Percentiles rank a stretch among this genome's conserved stretches.
Evolutionary conservation across 106 monocot species (phyloP).

Genomic region (Hemerocallis citrina): DNA sequence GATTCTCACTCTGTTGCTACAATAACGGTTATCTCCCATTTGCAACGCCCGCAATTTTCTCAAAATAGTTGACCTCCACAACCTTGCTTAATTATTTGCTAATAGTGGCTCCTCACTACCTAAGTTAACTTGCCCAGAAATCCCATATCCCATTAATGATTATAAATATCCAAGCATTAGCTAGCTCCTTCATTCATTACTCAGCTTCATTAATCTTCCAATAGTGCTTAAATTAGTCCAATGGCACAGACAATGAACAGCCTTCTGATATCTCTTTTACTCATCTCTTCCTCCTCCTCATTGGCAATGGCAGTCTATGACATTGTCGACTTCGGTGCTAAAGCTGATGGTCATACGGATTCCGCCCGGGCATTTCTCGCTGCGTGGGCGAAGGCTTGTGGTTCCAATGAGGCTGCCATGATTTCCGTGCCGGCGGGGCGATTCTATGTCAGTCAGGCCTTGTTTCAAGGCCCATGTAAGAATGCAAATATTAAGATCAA

Average conservation of each 20-base stretch:
- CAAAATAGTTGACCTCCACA: no score
- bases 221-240: not conserved
- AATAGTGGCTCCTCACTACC: no score
- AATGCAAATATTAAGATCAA: conserved; percentile 3
- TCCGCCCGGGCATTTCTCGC: conserved; percentile 30
- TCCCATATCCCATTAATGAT: no score
- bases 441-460: conserved; percentile 22
- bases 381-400: conserved; percentile 46
- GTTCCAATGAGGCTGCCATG: conserved; percentile 5
- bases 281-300: not conserved
- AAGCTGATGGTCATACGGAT: conserved; percentile 26
- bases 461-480: conserved; percentile 43
- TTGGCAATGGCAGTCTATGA: conserved; percentile 8
- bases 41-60: no score
- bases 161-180: no score
- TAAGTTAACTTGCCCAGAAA: no score
- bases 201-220: no score
- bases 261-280: not conserved
- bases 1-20: no score
- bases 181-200: no score
- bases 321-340: conserved; percentile 31
- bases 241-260: not conserved
- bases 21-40: no score
- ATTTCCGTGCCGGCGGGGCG: conserved; percentile 34
- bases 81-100: no score